phyloP scores from a whole-genome alignment of 441 rosid genomes.

The Erodium texanum region DNA sequence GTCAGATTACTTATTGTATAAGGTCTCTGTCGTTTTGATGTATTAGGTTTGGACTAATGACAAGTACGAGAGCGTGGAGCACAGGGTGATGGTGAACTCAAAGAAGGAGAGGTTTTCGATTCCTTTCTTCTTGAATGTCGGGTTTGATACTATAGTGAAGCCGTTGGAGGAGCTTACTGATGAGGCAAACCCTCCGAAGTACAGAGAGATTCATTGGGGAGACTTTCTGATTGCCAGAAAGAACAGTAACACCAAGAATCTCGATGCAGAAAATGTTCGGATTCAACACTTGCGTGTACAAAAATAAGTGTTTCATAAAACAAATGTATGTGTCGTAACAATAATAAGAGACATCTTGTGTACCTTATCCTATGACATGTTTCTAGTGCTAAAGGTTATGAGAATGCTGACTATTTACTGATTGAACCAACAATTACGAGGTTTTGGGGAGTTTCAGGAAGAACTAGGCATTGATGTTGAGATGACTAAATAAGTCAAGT shows the following conservation, averaged over 20 bases:
- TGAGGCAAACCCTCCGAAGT: slow-evolving; percentile 1
- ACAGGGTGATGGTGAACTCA: slow-evolving; percentile 41
- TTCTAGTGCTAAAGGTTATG: no score
- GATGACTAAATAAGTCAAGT: slow-evolving; percentile 58
- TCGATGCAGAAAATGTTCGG: not conserved
- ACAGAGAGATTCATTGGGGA: not conserved
- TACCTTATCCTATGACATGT: no score
- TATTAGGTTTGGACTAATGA: slow-evolving; percentile 51
- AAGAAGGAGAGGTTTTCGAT: slow-evolving; percentile 40
- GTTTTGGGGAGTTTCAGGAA: slow-evolving; percentile 27
- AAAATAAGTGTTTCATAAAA: not conserved
- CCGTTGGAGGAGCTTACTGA: not conserved
- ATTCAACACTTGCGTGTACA: not conserved
- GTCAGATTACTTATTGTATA: no score
- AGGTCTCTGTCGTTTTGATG: not conserved
- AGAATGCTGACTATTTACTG: not conserved
- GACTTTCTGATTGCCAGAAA: not conserved
- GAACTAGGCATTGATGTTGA: slow-evolving; percentile 56
- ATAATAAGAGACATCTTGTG: not conserved
- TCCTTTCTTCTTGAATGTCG: slow-evolving; percentile 14
- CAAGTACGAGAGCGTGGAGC: slow-evolving; percentile 46
- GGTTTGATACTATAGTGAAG: not conserved
- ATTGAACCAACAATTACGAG: not conserved
- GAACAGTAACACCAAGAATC: not conserved
- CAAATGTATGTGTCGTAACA: not conserved